Evolutionary conservation across 2,329 filamentous ascomycete species (phyloP).

Genomic region (Graphilbum sp.): DNA sequence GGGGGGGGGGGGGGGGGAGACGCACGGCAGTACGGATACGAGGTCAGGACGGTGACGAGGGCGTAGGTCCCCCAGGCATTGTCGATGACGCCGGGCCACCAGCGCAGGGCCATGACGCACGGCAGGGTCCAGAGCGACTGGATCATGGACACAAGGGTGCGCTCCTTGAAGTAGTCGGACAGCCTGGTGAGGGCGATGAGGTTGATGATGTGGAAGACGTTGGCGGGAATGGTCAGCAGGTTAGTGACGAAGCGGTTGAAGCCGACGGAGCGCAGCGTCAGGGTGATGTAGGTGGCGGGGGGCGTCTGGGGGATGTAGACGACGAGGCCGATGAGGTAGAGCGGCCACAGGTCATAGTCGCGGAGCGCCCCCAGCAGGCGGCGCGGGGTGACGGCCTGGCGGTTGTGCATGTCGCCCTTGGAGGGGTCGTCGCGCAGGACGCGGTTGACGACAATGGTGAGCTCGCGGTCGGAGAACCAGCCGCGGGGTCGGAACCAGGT

Average conservation of each 20-base stretch:
- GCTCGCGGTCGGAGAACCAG: constrained; percentile 36
- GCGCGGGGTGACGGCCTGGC: constrained; percentile 31
- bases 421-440: constrained; percentile 37
- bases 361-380: constrained; percentile 7
- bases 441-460: constrained; percentile 42
- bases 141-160: constrained; percentile 26
- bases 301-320: constrained; percentile 3
- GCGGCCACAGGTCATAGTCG: constrained; percentile 9
- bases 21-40: constrained; percentile 33
- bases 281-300: constrained; percentile 3
- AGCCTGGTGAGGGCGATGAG: constrained; percentile 30
- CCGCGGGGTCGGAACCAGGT: constrained; percentile 26
- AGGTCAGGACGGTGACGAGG: constrained; percentile 29
- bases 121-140: constrained; percentile 38
- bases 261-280: constrained; percentile 4
- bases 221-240: constrained; percentile 7
- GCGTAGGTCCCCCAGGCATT: constrained; percentile 29
- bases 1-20: too few species aligned
- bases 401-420: constrained; percentile 42
- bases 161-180: constrained; percentile 30
- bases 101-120: constrained; percentile 31
- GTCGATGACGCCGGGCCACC: constrained; percentile 24
- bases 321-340: constrained; percentile 7
- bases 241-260: constrained; percentile 7
- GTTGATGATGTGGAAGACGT: constrained; percentile 29